Evolutionary conservation across 202 grass and related monocot genomes (phyloP).

Genomic region (Hordeum pubiflorum): DNA sequence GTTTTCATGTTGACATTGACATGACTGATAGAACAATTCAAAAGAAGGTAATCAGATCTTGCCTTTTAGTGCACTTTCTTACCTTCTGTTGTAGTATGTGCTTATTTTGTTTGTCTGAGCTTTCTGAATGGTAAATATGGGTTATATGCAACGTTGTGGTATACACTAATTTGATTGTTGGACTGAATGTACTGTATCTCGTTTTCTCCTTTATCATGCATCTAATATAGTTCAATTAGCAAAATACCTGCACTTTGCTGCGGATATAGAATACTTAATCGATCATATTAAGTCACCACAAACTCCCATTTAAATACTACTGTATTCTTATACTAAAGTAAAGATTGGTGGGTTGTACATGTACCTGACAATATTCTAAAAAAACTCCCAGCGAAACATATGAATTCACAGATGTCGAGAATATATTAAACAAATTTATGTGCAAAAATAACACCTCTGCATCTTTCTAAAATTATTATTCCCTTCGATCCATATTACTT

Average conservation of each 20-base stretch:
- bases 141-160: neutral
- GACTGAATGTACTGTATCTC: neutral
- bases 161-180: neutral
- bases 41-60: constrained; percentile 65
- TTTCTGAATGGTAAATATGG: neutral
- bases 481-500: too few species aligned
- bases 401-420: neutral
- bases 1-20: constrained; percentile 81
- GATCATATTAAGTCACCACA: neutral
- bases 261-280: neutral
- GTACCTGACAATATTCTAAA: neutral
- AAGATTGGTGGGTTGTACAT: neutral
- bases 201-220: neutral
- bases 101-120: neutral
- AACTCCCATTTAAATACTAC: neutral
- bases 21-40: constrained; percentile 86
- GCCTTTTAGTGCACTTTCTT: neutral
- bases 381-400: neutral
- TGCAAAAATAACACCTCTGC: neutral
- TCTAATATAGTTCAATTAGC: neutral
- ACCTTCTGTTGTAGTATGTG: neutral
- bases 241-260: neutral
- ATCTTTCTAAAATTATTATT: neutral
- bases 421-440: neutral
- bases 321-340: neutral